phyloP scores from a whole-genome alignment of 2,329 filamentous ascomycete species.

The Trichoderma harzianum region DNA sequence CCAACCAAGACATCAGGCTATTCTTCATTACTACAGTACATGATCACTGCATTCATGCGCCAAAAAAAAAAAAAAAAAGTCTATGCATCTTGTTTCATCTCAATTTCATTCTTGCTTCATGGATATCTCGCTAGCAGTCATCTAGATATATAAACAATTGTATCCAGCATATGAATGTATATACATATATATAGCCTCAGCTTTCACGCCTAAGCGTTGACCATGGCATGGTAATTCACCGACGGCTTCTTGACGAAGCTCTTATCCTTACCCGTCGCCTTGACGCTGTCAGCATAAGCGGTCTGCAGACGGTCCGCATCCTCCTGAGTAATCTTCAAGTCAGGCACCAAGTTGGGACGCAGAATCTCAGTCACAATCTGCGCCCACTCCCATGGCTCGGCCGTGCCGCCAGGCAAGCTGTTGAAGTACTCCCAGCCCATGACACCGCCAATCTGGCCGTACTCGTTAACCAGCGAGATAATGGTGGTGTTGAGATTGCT shows the following conservation, averaged over 20 bases:
- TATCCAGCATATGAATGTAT: slow-evolving; percentile 1
- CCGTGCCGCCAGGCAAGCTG: slow-evolving; percentile 44
- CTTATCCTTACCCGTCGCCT: neutral
- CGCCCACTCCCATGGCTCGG: slow-evolving; percentile 74
- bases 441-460: slow-evolving; percentile 73
- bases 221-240: slow-evolving; percentile 12
- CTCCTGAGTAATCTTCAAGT: slow-evolving; percentile 17
- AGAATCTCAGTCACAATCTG: slow-evolving; percentile 32
- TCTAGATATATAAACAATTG: neutral
- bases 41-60: neutral
- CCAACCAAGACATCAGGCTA: neutral
- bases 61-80: neutral
- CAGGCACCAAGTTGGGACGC: slow-evolving; percentile 23
- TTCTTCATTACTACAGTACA: neutral
- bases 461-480: slow-evolving; percentile 41
- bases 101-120: neutral
- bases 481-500: slow-evolving; percentile 44
- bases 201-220: slow-evolving; percentile 8
- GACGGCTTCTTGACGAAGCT: neutral
- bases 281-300: slow-evolving; percentile 17
- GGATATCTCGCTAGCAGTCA: neutral
- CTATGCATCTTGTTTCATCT: neutral
- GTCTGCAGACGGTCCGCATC: slow-evolving; percentile 19
- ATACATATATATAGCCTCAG: neutral
- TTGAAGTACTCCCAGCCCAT: slow-evolving; percentile 96